Base-by-base conservation (phyloP, 257 asterid genomes). In the Knoxia roxburghii region DNA sequence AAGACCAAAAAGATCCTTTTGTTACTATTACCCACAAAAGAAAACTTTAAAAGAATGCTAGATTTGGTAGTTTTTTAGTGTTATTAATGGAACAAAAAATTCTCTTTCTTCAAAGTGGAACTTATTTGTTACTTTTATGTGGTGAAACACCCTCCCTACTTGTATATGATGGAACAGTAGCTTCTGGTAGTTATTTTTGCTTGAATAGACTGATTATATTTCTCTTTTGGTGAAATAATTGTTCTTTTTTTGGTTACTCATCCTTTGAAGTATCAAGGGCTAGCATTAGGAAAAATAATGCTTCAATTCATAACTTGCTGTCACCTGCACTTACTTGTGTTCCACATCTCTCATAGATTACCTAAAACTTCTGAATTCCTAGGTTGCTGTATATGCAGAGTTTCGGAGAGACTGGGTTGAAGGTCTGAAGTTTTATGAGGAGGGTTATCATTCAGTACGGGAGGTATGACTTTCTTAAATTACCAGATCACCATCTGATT, bases 341-440 rank as follows among this genome's bases (percentile, higher is more conserved):
- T 39, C 46, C 5, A 37, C 15, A 26, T 40, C 64, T 77, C 80
- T 80, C 74, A 73, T 80, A 73, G 65, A 37, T 74, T 75, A 33
- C 76, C 83, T 83, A 68, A 74, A 78, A 80, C 77, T 69, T 78
- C 76, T 83, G 78, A 77, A 80, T 79, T 80, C 73, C 89, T 81
- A 94, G 99, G 99, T 85, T 83, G 99, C 96, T 84, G 87, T 88
- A 73, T 90, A 86, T 85, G 95, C 96, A 79, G 99, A 94, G 74
- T 94, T 90, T 72, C 88, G 96, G 49, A 82, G 96, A 79, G 99
- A 94, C 76, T 94, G 99, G 99, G 80, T 61, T 66, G 99, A 94
- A 82, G 97, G 95, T 80, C 84, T 87, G 70, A 89, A 83, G 84
- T 72, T 81, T 46, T 94, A 94, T 49, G 95, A 90, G 79, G 99